Base-by-base conservation (phyloP, 805 yeast species). In the Kluyveromyces aestuarii region DNA sequence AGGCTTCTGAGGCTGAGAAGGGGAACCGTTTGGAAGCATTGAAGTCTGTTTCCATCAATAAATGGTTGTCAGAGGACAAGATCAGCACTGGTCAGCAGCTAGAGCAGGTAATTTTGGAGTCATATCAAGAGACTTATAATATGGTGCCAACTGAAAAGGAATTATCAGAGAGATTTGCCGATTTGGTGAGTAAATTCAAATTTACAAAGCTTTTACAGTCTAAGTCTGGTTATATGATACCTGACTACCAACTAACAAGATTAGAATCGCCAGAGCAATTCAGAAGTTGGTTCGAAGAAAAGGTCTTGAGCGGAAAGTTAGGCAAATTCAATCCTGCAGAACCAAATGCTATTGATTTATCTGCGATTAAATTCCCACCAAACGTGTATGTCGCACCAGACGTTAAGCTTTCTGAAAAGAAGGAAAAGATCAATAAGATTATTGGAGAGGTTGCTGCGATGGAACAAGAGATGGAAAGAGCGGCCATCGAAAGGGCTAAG, bases 281-380 rank as follows among this genome's bases (percentile, higher is more conserved):
- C 40, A 59, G 57, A 19, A 45, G 55, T 5, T 68, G 61, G 48
- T 67, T 56, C 44, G 49, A 54, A 17, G 47, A 50, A 7, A 60
- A 63, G 41, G 55, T 67, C 35, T 48, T 68, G 11, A 58, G 64
- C 17, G 71, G 72, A 21, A 62, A 57, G 46, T 50, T 58, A 11
- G 54, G 51, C 8, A 68, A 69, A 60, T 74, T 69, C 54, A 77
- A 76, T 56, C 89, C 84, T 60, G 75, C 81, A 61, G 77, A 81
- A 58, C 89, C 93, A n/a, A 77, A 84, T 57, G 91, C 87, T 27
- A 77, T 87, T 48, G 79, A 81, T 52, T 71, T 87, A 55, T 70
- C 79, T 49, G 63, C 70, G 8, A 72, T 70, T 27, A 81, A 77
- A 41, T 84, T 79, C 58, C 70, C 66, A 30, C 79, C 84, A 38